phyloP scores from a whole-genome alignment of 169 alveolate species.

The Plasmodium vivax region DNA sequence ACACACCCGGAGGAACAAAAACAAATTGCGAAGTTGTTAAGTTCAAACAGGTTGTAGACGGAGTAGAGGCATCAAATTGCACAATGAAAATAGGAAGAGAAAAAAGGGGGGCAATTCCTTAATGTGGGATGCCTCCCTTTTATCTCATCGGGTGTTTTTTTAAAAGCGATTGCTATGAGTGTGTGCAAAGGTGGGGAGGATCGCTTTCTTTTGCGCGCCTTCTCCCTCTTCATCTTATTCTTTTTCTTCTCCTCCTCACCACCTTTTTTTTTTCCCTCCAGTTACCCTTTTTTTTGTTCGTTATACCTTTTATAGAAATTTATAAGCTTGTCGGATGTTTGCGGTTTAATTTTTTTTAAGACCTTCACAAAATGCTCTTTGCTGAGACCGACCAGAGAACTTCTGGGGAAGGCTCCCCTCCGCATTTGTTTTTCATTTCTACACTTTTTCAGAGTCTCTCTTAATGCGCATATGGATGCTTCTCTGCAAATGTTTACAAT shows the following conservation, averaged over 20 bases:
- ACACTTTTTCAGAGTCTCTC: conserved; percentile 69
- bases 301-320: conserved; percentile 75
- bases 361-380: conserved; percentile 74
- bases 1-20: background rate
- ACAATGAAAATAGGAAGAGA: background rate
- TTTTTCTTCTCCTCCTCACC: background rate
- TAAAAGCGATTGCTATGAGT: background rate
- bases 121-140: background rate
- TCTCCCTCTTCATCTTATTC: background rate
- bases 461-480: conserved; percentile 87
- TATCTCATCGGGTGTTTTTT: background rate
- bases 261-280: background rate
- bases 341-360: conserved; percentile 78
- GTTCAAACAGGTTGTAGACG: background rate
- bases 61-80: background rate
- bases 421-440: background rate
- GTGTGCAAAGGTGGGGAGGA: background rate
- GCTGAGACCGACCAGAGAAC: conserved; percentile 30
- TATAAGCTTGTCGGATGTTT: conserved; percentile 75
- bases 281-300: conserved; percentile 42
- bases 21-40: background rate
- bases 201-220: background rate
- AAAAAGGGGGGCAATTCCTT: background rate
- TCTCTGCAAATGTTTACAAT: conserved; percentile 92
- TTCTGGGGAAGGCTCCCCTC: conserved; percentile 7